A percentile compares a stretch with the other conserved stretches of the same genome.
These are phyloP conservation scores for Scleroderma citrinum DNA, from an alignment of 768 basidiomycete genomes.

Conservation along the genomic window DNA sequence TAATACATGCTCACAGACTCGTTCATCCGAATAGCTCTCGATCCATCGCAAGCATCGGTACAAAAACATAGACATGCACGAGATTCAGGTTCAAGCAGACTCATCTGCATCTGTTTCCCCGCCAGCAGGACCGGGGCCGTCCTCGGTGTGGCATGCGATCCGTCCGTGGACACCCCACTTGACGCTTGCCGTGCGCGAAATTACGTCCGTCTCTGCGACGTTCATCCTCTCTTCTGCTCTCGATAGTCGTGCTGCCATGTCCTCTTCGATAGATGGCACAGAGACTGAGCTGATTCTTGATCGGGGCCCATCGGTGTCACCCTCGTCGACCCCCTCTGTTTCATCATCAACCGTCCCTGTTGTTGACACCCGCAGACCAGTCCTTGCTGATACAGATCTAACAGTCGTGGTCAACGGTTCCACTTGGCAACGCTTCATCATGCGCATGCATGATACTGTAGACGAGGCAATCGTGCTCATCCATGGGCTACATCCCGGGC, in stretches of 20 bases:
- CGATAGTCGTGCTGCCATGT: conserved; percentile 18
- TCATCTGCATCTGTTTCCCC: neutral
- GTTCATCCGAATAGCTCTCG: too few relatives aligned
- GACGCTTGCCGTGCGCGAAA: conserved; percentile 67
- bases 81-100: neutral
- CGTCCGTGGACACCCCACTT: conserved; percentile 72
- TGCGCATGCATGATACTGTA: conserved; percentile 70
- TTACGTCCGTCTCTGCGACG: conserved; percentile 74
- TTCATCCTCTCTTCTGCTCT: conserved; percentile 62
- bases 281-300: conserved; percentile 17
- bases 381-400: conserved; percentile 66
- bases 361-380: conserved; percentile 28
- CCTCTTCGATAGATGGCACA: conserved; percentile 1
- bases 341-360: conserved; percentile 23
- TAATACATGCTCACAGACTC: neutral
- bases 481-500: conserved; percentile 81
- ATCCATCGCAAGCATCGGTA: neutral
- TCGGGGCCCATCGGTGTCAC: conserved; percentile 21
- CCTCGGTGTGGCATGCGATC: conserved; percentile 57
- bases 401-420: conserved; percentile 76
- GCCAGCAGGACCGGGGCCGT: neutral
- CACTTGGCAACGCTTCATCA: conserved; percentile 73
- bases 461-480: conserved; percentile 91
- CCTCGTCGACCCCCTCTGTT: conserved; percentile 5
- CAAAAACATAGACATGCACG: neutral